These are phyloP conservation scores for Cupressus sempervirens DNA, from an alignment of 75 land plant genomes.

Conservation along the genomic window DNA sequence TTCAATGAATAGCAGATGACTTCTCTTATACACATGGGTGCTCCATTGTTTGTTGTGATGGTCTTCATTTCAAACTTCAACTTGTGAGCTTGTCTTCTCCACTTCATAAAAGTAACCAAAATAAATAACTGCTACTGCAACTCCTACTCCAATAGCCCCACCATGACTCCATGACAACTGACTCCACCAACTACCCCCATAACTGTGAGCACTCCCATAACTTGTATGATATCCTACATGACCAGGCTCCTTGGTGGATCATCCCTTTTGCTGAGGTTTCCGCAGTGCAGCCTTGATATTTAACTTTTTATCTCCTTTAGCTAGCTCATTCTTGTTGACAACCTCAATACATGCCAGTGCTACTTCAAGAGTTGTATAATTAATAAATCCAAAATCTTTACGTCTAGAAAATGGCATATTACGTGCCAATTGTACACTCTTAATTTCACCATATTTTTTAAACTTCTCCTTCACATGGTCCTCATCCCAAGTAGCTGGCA, in stretches of 20 bases:
- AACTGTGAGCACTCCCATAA: slow-evolving; percentile 1
- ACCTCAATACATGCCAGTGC: slow-evolving; percentile 67
- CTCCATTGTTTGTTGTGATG: too few species aligned
- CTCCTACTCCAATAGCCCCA: too few species aligned
- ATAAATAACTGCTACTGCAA: too few species aligned
- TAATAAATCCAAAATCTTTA: slow-evolving; percentile 71
- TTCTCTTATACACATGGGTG: too few species aligned
- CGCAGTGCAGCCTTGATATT: slow-evolving; percentile 28
- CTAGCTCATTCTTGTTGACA: slow-evolving; percentile 43
- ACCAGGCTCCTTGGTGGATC: slow-evolving; percentile 14
- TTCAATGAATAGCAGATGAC: too few species aligned
- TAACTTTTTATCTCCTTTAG: slow-evolving; percentile 45
- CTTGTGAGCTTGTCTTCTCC: too few species aligned
- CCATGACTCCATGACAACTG: slow-evolving; percentile 7
- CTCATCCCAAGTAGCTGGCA: slow-evolving; percentile 73
- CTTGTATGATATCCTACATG: slow-evolving; percentile 26
- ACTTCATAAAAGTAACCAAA: too few species aligned
- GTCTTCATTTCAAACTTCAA: too few species aligned
- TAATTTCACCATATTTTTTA: slow-evolving; percentile 55
- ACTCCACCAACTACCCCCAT: background rate
- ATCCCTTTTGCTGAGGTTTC: slow-evolving; percentile 31
- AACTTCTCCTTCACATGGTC: slow-evolving; percentile 45
- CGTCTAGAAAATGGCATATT: slow-evolving; percentile 68
- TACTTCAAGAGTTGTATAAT: slow-evolving; percentile 54
- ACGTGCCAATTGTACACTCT: slow-evolving; percentile 49